Percentiles rank a stretch among this genome's conserved stretches.
Evolutionary conservation across 1,284 basidiomycete genomes (phyloP).

Genomic region (Sporisorium sorghi): DNA sequence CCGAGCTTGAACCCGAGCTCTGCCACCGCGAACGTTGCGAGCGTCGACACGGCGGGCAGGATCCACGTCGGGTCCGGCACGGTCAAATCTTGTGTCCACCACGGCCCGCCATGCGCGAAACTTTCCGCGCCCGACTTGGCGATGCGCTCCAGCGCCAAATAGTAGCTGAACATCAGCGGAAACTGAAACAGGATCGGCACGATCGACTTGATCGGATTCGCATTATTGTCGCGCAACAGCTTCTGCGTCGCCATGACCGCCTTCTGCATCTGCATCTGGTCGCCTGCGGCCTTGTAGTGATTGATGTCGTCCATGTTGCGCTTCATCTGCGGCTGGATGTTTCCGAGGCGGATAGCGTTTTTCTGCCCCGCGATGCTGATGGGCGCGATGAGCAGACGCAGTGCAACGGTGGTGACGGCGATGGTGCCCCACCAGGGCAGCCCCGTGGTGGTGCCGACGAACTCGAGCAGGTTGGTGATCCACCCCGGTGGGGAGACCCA

Average conservation of each 20-base stretch:
- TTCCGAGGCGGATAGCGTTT: constrained; percentile 79
- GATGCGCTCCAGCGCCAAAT: constrained; percentile 83
- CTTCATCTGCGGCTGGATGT: constrained; percentile 76
- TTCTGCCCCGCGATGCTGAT: constrained; percentile 77
- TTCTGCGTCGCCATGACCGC: constrained; percentile 75
- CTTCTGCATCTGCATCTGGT: constrained; percentile 74
- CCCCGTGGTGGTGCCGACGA: constrained; percentile 79
- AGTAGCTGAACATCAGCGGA: constrained; percentile 84
- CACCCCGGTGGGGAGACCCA: constrained; percentile 72
- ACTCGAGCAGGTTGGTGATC: constrained; percentile 77
- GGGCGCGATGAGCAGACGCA: constrained; percentile 79
- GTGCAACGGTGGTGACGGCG: constrained; percentile 77
- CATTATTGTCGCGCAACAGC: constrained; percentile 79
- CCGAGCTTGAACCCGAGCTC: constrained; percentile 77
- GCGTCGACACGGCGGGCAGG: constrained; percentile 78
- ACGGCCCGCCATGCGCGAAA: constrained; percentile 81
- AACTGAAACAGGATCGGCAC: constrained; percentile 78
- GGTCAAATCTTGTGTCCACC: constrained; percentile 83
- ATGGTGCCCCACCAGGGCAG: constrained; percentile 73
- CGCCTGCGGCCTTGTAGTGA: constrained; percentile 72
- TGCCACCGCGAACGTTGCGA: constrained; percentile 77
- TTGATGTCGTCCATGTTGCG: constrained; percentile 74
- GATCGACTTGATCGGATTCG: constrained; percentile 76
- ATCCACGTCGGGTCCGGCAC: constrained; percentile 81
- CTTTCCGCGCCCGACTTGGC: constrained; percentile 79